A percentile compares a stretch with the other conserved stretches of the same genome.
Evolutionary conservation across 495 filamentous ascomycete species (phyloP).

Genomic region (Podospora didyma): DNA sequence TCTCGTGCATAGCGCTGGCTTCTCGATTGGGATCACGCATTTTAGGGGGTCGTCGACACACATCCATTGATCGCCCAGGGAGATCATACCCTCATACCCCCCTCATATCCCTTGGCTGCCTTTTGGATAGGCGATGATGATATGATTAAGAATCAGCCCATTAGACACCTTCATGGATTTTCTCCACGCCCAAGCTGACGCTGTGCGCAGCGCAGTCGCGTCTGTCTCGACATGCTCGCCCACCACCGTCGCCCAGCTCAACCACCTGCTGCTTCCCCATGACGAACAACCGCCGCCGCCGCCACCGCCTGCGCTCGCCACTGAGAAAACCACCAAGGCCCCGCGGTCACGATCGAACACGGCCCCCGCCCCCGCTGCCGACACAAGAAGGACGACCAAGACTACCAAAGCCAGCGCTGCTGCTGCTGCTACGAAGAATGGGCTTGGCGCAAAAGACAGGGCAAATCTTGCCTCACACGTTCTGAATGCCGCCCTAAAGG

Average conservation of each 20-base stretch:
- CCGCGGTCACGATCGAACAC: constrained; percentile 24
- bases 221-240: constrained; percentile 52
- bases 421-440: constrained; percentile 17
- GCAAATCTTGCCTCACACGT: constrained; percentile 74
- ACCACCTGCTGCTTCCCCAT: constrained; percentile 42
- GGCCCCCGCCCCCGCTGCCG: constrained; percentile 2
- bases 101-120: not conserved
- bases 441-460: constrained; percentile 56
- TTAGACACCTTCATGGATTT: constrained; percentile 43
- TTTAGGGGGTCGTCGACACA: too few relatives aligned
- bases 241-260: constrained; percentile 43
- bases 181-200: constrained; percentile 37
- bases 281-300: constrained; percentile 20
- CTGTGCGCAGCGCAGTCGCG: constrained; percentile 47
- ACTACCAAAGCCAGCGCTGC: constrained; percentile 14
- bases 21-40: too few relatives aligned
- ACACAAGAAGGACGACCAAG: constrained; percentile 18
- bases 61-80: too few relatives aligned
- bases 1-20: too few relatives aligned
- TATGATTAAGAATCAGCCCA: constrained; percentile 25
- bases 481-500: constrained; percentile 71
- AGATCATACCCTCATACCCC: not conserved
- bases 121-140: constrained; percentile 18
- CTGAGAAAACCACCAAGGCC: constrained; percentile 17
- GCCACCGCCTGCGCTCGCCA: too few relatives aligned